A percentile compares a stretch with the other conserved stretches of the same genome.
Evolutionary conservation across 176 grass and related monocot genomes (phyloP).

Genomic region (Rhynchospora breviuscula): DNA sequence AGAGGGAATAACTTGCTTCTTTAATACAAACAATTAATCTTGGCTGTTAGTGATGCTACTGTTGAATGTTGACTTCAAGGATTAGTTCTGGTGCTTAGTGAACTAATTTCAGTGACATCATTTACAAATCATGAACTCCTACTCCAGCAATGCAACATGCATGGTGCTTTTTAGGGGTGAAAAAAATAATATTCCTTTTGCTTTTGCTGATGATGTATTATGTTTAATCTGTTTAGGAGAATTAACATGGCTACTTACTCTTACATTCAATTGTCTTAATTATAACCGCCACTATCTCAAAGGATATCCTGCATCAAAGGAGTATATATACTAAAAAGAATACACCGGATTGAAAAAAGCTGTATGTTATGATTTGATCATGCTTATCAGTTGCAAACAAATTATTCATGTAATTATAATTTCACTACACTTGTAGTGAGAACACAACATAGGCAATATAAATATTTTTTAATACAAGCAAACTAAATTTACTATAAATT

Average conservation of each 20-base stretch:
- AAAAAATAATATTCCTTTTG: not conserved
- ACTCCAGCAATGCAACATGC: not conserved
- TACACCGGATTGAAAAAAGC: not conserved
- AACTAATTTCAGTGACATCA: slow-evolving; percentile 19
- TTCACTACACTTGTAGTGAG: not conserved
- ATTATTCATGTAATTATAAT: not conserved
- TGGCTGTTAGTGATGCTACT: not conserved
- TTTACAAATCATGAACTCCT: slow-evolving; percentile 9
- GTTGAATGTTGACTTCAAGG: slow-evolving; percentile 6
- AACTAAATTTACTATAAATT: not conserved
- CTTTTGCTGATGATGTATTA: not conserved
- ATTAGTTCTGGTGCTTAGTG: not conserved
- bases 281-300: not conserved
- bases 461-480: not conserved
- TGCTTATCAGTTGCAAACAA: not conserved
- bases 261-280: not conserved
- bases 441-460: not conserved
- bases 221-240: not conserved
- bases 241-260: not conserved
- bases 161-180: not conserved
- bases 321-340: not conserved
- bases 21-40: not conserved
- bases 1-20: not conserved
- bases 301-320: not conserved
- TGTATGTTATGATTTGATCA: not conserved